phyloP scores from a whole-genome alignment of 345 rosid species.

The Acer yangbiense region DNA sequence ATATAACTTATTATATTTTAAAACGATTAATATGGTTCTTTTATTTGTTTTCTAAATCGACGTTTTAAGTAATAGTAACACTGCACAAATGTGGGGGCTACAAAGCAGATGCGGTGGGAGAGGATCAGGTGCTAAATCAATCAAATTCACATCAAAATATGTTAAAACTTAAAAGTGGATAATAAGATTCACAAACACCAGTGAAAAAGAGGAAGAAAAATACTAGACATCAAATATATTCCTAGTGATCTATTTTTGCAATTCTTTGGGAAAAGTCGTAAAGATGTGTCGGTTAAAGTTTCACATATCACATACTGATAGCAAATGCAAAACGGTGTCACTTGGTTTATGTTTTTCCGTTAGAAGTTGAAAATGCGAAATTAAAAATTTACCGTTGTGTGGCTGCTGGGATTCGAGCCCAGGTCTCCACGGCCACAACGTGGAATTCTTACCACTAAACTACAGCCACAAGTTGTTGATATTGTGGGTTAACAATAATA shows the following conservation, averaged over 20 bases:
- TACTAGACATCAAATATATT: neutral
- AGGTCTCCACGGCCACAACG: slow-evolving; percentile 93
- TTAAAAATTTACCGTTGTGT: slow-evolving; percentile 15
- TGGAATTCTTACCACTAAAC: slow-evolving; percentile 87
- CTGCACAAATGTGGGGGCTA: neutral
- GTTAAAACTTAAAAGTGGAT: neutral
- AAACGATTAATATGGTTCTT: too few species aligned
- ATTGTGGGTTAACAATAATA: too few species aligned
- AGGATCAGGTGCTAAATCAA: neutral
- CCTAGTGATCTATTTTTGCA: neutral
- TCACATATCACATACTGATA: neutral
- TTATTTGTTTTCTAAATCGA: too few species aligned
- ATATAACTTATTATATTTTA: too few species aligned
- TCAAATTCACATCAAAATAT: neutral
- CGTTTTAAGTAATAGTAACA: neutral
- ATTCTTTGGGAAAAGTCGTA: neutral
- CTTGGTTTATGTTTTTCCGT: neutral
- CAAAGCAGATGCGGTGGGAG: neutral
- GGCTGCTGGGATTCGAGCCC: slow-evolving; percentile 96
- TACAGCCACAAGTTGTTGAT: slow-evolving; percentile 47
- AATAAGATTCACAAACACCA: neutral
- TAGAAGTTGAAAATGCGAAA: too few species aligned
- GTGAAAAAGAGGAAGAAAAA: neutral
- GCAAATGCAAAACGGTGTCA: neutral
- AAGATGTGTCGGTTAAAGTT: neutral